Conservation (phyloP, 2,329 filamentous ascomycete species). For the Aspergillus vadensis region DNA sequence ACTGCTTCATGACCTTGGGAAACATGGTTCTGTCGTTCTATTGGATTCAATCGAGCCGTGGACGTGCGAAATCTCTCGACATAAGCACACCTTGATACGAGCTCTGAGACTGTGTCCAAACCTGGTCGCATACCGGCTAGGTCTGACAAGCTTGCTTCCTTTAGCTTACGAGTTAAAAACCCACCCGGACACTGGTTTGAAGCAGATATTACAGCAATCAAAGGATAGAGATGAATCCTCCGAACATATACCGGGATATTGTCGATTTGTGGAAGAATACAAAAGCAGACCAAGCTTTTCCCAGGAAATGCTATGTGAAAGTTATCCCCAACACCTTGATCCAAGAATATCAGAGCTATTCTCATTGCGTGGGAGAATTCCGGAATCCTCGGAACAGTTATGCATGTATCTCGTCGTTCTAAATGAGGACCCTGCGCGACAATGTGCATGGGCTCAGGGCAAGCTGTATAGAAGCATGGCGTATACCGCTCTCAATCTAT, state of each 20-base stretch:
- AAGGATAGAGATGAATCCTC: constrained; percentile 24
- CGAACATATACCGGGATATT: constrained; percentile 27
- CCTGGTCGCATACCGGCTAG: constrained; percentile 36
- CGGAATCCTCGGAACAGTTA: constrained; percentile 24
- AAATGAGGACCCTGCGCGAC: constrained; percentile 57
- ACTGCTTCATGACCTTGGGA: constrained; percentile 70
- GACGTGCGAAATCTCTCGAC: constrained; percentile 14
- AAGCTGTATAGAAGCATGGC: constrained; percentile 54
- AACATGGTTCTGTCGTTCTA: constrained; percentile 64
- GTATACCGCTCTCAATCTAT: constrained; percentile 55
- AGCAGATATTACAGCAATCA: constrained; percentile 36
- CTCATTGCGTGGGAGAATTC: constrained; percentile 43
- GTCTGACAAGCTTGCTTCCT: constrained; percentile 35
- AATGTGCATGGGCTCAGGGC: constrained; percentile 61
- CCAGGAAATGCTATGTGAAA: not conserved
- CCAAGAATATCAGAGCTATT: constrained; percentile 55
- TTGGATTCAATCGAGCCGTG: constrained; percentile 62
- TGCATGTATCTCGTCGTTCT: constrained; percentile 68
- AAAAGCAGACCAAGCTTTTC: constrained; percentile 18
- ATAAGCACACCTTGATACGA: constrained; percentile 26
- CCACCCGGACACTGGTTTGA: constrained; percentile 31
- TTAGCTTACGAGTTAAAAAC: constrained; percentile 45
- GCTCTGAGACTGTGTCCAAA: constrained; percentile 43
- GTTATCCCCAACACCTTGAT: constrained; percentile 42
- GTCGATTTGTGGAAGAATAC: constrained; percentile 42